Base-by-base conservation (phyloP, 371 early-diverging fungal genomes). In the Zopfochytrium polystomum region DNA sequence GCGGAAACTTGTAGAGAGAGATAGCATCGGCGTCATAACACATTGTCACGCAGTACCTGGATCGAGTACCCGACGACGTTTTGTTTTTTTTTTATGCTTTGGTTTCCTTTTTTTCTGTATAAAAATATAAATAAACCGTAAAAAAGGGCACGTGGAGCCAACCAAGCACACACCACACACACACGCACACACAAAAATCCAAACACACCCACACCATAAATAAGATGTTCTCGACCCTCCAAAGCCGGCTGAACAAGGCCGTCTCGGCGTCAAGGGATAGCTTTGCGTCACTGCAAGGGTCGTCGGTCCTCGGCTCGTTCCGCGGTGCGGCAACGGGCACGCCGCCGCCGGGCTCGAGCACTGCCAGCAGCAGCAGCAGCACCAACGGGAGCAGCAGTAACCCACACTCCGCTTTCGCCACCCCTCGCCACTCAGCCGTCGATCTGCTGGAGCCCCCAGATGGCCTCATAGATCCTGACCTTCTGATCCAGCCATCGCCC, bases 161-260 rank as follows among this genome's bases (percentile, higher is more conserved):
- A n/a, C n/a, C n/a, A n/a, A n/a, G n/a, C n/a, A n/a, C n/a, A n/a
- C n/a, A n/a, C n/a, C n/a, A n/a, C n/a, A n/a, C n/a, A n/a, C n/a
- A n/a, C n/a, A n/a, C n/a, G n/a, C n/a, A n/a, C n/a, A n/a, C n/a
- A n/a, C n/a, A n/a, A n/a, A n/a, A n/a, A n/a, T n/a, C n/a, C n/a
- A n/a, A n/a, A n/a, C n/a, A n/a, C n/a, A n/a, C n/a, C n/a, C n/a
- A n/a, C n/a, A n/a, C n/a, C n/a, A n/a, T n/a, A n/a, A n/a, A n/a
- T n/a, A n/a, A n/a, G n/a, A 51, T 51, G 52, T 51, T 51, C 29
- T 26, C 52, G 9, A 51, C 20, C 29, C 20, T 51, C 6, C 52
- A 51, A 29, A 51, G 52, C 30, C 23, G 52, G 9, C 31, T 51
- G 25, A 51, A 51, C 52, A 51, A 51, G 29, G 52, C 52, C 52